These are phyloP conservation scores for Metschnikowia reukaufii DNA, from an alignment of 805 yeast genomes.

Conservation along the genomic window DNA sequence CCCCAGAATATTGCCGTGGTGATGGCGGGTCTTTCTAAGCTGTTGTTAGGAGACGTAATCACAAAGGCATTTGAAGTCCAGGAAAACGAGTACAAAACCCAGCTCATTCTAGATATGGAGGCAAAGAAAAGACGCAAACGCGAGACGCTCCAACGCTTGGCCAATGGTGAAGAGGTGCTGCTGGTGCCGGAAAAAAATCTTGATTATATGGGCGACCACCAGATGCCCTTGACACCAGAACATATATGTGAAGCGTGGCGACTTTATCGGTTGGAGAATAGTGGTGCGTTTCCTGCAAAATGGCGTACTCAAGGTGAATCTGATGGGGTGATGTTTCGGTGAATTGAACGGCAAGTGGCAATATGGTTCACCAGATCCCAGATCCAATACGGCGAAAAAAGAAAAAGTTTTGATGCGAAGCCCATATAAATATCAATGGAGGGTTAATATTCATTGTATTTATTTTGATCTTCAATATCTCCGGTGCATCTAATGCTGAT, in stretches of 20 bases:
- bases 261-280: constrained; percentile 63
- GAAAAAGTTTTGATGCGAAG: neutral
- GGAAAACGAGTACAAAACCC: constrained; percentile 49
- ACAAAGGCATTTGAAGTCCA: constrained; percentile 78
- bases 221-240: constrained; percentile 73
- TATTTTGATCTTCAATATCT: too few relatives aligned
- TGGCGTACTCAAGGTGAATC: constrained; percentile 73
- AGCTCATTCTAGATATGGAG: constrained; percentile 36
- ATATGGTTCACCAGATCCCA: too few relatives aligned
- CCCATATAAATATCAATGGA: too few relatives aligned
- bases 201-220: constrained; percentile 42
- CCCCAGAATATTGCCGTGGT: constrained; percentile 79
- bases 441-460: too few relatives aligned
- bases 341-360: too few relatives aligned
- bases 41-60: constrained; percentile 85
- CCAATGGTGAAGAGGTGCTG: constrained; percentile 33
- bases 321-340: constrained; percentile 65
- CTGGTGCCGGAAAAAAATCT: constrained; percentile 23
- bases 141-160: constrained; percentile 37
- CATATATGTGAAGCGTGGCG: constrained; percentile 91
- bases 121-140: constrained; percentile 36
- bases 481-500: too few relatives aligned
- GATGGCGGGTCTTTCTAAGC: constrained; percentile 82
- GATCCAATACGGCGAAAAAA: neutral
- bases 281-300: constrained; percentile 58